Conservation (phyloP, 257 asterid genomes). For the Solanum sitiens region DNA sequence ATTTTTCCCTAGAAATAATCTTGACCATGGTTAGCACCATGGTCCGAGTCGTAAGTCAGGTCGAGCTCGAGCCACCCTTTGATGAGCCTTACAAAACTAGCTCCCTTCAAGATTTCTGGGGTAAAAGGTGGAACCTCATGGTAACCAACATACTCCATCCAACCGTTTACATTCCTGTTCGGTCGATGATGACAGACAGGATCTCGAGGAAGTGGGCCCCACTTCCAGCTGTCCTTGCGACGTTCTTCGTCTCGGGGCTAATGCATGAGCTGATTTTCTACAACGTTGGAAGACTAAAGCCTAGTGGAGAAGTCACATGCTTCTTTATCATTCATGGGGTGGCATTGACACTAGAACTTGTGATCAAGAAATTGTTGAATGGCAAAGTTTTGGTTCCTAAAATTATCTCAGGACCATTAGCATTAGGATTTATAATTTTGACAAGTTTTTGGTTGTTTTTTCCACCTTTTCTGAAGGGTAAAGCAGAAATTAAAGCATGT, state of each 20-base stretch:
- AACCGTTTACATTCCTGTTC: conserved; percentile 16
- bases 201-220: conserved; percentile 13
- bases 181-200: not conserved
- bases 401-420: conserved; percentile 15
- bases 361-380: conserved; percentile 12
- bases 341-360: conserved; percentile 22
- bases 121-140: conserved; percentile 15
- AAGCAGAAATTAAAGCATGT: conserved; percentile 31
- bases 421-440: conserved; percentile 16
- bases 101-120: conserved; percentile 25
- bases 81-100: conserved; percentile 11
- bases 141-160: conserved; percentile 8
- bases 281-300: conserved; percentile 31
- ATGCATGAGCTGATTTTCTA: conserved; percentile 49
- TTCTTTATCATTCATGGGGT: conserved; percentile 37
- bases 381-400: conserved; percentile 10
- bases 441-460: conserved; percentile 44
- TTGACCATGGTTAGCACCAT: not conserved
- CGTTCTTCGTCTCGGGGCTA: conserved; percentile 43
- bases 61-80: conserved; percentile 7
- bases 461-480: conserved; percentile 33
- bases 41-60: not conserved
- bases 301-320: conserved; percentile 28
- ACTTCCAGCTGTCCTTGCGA: conserved; percentile 16
- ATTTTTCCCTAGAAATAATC: not conserved